phyloP scores from a whole-genome alignment of 2,329 filamentous ascomycete genomes.

The Apiospora kogelbergensis region DNA sequence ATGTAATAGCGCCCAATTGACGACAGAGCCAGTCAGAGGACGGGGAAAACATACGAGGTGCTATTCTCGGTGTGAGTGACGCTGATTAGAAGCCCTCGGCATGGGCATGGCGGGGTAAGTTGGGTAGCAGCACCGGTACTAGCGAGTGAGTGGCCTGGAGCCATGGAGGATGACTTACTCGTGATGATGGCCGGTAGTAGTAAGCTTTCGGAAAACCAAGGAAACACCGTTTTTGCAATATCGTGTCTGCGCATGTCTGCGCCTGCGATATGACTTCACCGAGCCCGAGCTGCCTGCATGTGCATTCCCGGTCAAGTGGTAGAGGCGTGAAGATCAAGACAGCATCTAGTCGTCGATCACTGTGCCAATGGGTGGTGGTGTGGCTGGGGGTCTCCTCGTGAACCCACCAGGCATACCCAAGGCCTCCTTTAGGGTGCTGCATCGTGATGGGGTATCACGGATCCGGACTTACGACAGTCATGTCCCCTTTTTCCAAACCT shows the following conservation, averaged over 20 bases:
- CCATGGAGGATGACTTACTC: not conserved
- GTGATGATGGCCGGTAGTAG: not conserved
- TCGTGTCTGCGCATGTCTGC: no score
- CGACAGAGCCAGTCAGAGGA: not conserved
- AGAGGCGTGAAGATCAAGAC: not conserved
- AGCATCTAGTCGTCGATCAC: not conserved
- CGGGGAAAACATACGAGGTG: not conserved
- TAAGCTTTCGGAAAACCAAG: conserved; percentile 1
- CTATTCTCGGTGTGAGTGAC: not conserved
- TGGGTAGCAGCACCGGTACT: no score
- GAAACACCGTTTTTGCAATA: no score
- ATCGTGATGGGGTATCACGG: not conserved
- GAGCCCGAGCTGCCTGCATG: not conserved
- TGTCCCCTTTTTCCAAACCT: not conserved
- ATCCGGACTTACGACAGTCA: not conserved
- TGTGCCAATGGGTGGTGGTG: not conserved
- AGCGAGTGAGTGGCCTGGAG: no score
- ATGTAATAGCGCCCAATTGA: not conserved
- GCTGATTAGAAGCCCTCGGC: not conserved
- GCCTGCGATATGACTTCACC: conserved; percentile 2
- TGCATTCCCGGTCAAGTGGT: not conserved
- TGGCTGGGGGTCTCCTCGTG: not conserved
- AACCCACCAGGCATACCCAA: not conserved
- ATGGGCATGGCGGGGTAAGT: not conserved
- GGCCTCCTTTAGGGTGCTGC: not conserved